A percentile compares a stretch with the other conserved stretches of the same genome.
Conservation (phyloP, 257 asterid species). For the Plantago major region DNA sequence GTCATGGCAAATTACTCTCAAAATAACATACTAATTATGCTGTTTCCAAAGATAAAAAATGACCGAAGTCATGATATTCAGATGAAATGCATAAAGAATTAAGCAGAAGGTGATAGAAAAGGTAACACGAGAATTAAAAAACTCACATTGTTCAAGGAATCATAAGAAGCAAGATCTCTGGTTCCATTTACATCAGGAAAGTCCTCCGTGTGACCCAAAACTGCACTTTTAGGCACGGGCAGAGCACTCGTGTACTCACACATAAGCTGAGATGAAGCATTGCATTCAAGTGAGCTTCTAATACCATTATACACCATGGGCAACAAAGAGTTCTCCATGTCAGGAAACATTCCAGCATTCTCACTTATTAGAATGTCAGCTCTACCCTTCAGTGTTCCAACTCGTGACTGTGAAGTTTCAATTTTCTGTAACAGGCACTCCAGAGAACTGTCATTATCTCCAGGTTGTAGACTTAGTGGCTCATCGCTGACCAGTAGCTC, state of each 20-base stretch:
- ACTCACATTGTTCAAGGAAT: conserved; percentile 29
- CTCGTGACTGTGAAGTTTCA: conserved; percentile 39
- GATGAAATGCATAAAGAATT: background rate
- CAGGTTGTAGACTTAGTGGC: conserved; percentile 24
- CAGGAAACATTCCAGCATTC: conserved; percentile 35
- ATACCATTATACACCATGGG: conserved; percentile 28
- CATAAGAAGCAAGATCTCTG: conserved; percentile 13
- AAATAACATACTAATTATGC: too few species aligned
- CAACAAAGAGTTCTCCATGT: conserved; percentile 17
- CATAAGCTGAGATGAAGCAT: conserved; percentile 44
- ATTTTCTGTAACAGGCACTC: conserved; percentile 47
- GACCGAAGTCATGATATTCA: background rate
- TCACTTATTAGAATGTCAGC: conserved; percentile 36
- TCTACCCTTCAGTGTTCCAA: conserved; percentile 41
- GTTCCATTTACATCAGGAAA: conserved; percentile 25
- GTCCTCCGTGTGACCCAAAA: conserved; percentile 29
- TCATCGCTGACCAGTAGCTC: conserved; percentile 43
- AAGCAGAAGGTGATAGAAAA: background rate
- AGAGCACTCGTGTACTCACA: conserved; percentile 33
- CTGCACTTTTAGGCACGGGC: conserved; percentile 39
- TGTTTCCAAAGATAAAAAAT: background rate
- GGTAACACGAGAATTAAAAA: background rate
- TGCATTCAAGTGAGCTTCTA: conserved; percentile 30
- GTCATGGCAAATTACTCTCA: background rate
- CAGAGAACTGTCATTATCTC: conserved; percentile 33